Conservation (phyloP, 2,329 filamentous ascomycete genomes). For the Peltaster fructicola region DNA sequence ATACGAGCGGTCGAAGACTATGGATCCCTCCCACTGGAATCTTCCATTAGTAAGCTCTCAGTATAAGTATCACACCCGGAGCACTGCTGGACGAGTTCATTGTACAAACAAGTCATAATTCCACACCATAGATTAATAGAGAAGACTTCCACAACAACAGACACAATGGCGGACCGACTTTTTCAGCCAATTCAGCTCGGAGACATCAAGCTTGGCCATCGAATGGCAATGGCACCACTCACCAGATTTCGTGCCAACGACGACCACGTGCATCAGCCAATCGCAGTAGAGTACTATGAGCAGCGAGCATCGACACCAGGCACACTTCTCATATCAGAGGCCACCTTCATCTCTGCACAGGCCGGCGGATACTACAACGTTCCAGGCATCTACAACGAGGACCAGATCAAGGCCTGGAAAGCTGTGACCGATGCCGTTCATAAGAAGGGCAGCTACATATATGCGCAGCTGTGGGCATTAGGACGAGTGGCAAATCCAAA, state of each 20-base stretch:
- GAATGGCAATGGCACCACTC: constrained; percentile 39
- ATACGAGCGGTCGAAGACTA: too few relatives aligned
- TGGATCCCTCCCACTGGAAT: too few relatives aligned
- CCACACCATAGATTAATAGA: too few relatives aligned
- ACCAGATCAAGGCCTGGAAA: constrained; percentile 33
- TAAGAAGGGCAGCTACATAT: constrained; percentile 32
- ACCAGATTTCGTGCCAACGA: constrained; percentile 32
- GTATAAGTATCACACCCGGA: too few relatives aligned
- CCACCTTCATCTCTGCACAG: constrained; percentile 18
- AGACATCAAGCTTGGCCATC: constrained; percentile 23
- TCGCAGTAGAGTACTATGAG: constrained; percentile 19
- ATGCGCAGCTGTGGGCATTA: constrained; percentile 29
- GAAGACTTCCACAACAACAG: too few relatives aligned
- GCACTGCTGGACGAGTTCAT: too few relatives aligned
- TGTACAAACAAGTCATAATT: too few relatives aligned
- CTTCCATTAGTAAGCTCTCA: too few relatives aligned
- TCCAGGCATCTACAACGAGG: constrained; percentile 15
- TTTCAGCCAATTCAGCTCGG: constrained; percentile 28
- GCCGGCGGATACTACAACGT: constrained; percentile 15
- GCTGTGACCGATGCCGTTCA: constrained; percentile 34
- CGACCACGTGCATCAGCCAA: constrained; percentile 15
- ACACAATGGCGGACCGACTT: too few relatives aligned
- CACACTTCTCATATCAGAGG: constrained; percentile 18
- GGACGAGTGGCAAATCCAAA: constrained; percentile 28
- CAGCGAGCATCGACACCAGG: constrained; percentile 16